These are phyloP conservation scores for Athelia sp. DNA, from an alignment of 1,284 basidiomycete genomes.

Conservation along the genomic window DNA sequence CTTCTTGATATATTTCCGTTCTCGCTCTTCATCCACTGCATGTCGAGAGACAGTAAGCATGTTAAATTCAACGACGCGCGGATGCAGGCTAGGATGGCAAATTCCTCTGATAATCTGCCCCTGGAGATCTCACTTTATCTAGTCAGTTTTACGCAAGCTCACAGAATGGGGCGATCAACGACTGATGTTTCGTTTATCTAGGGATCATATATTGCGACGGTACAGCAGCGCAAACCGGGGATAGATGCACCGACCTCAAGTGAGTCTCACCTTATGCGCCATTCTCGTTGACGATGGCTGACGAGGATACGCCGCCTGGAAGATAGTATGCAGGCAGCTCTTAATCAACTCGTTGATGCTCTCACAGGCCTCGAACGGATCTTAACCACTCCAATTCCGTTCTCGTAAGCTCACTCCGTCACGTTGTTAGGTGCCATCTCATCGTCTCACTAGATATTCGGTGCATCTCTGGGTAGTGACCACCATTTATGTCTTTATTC, in stretches of 20 bases:
- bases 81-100: constrained; percentile 43
- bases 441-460: constrained; percentile 39
- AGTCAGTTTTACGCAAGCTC: not conserved
- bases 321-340: constrained; percentile 48
- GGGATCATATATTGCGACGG: constrained; percentile 61
- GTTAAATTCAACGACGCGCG: constrained; percentile 48
- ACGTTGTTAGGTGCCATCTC: no score
- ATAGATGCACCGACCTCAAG: constrained; percentile 65
- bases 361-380: constrained; percentile 72
- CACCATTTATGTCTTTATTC: constrained; percentile 48
- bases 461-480: constrained; percentile 64
- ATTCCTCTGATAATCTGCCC: constrained; percentile 60
- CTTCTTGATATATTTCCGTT: constrained; percentile 68
- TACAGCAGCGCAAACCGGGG: constrained; percentile 56
- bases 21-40: constrained; percentile 45
- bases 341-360: constrained; percentile 61
- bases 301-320: no score
- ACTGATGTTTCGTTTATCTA: constrained; percentile 17
- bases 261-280: constrained; percentile 22
- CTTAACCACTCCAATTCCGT: constrained; percentile 76
- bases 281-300: no score
- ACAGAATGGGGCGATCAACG: not conserved
- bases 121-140: constrained; percentile 72
- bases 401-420: constrained; percentile 43
- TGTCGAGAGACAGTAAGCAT: constrained; percentile 43